Evolutionary conservation across 345 rosid species (phyloP), one percentile per base, ranked within the genome.

Genomic region (Murraya paniculata): DNA sequence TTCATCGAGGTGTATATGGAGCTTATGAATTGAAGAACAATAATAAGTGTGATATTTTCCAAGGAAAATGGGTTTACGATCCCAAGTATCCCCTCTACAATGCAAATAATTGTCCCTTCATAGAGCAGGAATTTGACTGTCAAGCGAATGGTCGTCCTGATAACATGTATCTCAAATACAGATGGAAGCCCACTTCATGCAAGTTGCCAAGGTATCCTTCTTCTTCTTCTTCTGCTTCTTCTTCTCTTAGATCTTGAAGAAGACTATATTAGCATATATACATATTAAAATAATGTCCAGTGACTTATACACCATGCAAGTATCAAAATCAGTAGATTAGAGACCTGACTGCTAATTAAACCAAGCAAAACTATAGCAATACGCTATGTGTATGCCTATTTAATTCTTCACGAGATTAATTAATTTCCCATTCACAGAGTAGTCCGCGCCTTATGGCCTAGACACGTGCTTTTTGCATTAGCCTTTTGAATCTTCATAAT

Each of bases 101-200:
- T n/a, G 18, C 84, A 6, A 19, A 74, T 24, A 50, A 57, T 16
- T 90, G 94, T 74, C 88, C 89, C 8, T 90, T 90, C 81, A 48
- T 88, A 6, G 84, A 82, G 66, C 78, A 80, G 30, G 79, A 80
- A 77, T 90, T 90, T 68, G 74, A 83, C 38, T 90, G 92, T 72
- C 85, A 60, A 4, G 66, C 76, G 25, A 84, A 88, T 24, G 91
- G 91, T 14, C 79, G 92, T 10, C 84, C 79, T 6, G 94, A 90
- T 75, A 28, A 11, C 3, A 73, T 56, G n/a, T 90, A 83, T 41
- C 87, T 82, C 77, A 84, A 82, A 24, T 90, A 86, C 38, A 82
- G 88, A 75, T 89, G 94, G 92, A 82, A 86, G 66, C 94, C 94
- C 21, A 13, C 25, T 31, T 74, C 57, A 2, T 87, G 91, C 79